These are phyloP conservation scores for Aspergillus bombycis DNA, from an alignment of 2,329 filamentous ascomycete species.

Conservation along the genomic window DNA sequence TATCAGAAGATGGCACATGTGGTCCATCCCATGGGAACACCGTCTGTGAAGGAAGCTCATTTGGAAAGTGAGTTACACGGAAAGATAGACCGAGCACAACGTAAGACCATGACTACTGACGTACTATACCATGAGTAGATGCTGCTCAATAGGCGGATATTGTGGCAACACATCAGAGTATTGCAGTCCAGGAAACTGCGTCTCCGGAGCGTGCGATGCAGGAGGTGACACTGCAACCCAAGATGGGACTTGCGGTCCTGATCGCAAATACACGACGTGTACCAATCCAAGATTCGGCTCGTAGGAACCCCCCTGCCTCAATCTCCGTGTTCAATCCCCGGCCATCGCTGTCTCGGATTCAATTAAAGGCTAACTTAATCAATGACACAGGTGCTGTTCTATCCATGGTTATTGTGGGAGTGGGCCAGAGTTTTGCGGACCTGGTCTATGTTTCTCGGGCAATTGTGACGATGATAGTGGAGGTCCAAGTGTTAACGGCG, in stretches of 20 bases:
- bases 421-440: conserved; percentile 25
- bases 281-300: conserved; percentile 11
- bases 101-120: background rate
- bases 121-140: conserved; percentile 7
- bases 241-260: conserved; percentile 6
- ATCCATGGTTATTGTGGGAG: conserved; percentile 25
- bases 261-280: conserved; percentile 9
- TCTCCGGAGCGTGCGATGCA: conserved; percentile 5
- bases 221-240: background rate
- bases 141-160: conserved; percentile 5
- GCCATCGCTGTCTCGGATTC: background rate
- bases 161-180: background rate
- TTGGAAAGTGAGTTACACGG: conserved; percentile 7
- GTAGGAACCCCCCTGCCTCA: conserved; percentile 8
- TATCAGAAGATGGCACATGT: conserved; percentile 10
- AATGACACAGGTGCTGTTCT: conserved; percentile 10
- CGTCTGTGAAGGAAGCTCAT: conserved; percentile 9
- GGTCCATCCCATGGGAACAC: conserved; percentile 7
- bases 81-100: too few relatives aligned
- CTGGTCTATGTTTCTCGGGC: conserved; percentile 29
- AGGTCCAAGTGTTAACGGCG: conserved; percentile 26
- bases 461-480: conserved; percentile 28
- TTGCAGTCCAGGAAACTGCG: conserved; percentile 6
- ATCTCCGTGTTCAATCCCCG: background rate
- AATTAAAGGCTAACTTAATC: background rate